These are phyloP conservation scores for Tagetes patula DNA, from an alignment of 129 eudicot species.

Conservation along the genomic window DNA sequence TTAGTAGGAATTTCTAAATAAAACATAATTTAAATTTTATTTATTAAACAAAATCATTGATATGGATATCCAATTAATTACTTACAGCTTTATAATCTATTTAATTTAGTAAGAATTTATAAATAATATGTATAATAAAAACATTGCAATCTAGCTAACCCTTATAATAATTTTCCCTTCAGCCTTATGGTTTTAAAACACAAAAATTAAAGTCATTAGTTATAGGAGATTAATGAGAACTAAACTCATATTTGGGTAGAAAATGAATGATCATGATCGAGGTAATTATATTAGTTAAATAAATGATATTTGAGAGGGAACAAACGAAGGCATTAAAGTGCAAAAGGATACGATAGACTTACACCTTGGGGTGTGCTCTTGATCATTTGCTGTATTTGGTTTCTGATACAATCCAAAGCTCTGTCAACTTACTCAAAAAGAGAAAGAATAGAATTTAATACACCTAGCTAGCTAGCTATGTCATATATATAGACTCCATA, in stretches of 20 bases:
- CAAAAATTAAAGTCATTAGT: no score
- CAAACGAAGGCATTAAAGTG: slow-evolving; percentile 10
- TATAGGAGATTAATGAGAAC: not conserved
- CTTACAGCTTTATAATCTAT: not conserved
- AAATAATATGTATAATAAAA: no score
- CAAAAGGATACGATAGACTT: slow-evolving; percentile 22
- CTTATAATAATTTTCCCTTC: no score
- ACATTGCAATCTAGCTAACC: no score
- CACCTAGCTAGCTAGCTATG: not conserved
- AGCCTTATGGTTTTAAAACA: no score
- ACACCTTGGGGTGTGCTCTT: slow-evolving; percentile 24
- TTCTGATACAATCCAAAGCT: slow-evolving; percentile 29
- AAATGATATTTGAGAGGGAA: not conserved
- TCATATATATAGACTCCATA: slow-evolving; percentile 31
- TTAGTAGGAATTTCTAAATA: no score
- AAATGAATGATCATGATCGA: not conserved
- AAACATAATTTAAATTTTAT: no score
- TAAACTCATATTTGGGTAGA: slow-evolving; percentile 2
- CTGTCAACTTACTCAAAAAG: slow-evolving; percentile 31
- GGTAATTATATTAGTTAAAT: not conserved
- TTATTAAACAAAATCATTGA: not conserved
- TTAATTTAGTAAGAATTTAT: no score
- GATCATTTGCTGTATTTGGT: slow-evolving; percentile 23
- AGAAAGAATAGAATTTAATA: slow-evolving; percentile 31
- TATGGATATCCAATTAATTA: not conserved